A percentile compares a stretch with the other conserved stretches of the same genome.
These are phyloP conservation scores for Termitomyces sp. DNA, from an alignment of 768 basidiomycete genomes.

Conservation along the genomic window DNA sequence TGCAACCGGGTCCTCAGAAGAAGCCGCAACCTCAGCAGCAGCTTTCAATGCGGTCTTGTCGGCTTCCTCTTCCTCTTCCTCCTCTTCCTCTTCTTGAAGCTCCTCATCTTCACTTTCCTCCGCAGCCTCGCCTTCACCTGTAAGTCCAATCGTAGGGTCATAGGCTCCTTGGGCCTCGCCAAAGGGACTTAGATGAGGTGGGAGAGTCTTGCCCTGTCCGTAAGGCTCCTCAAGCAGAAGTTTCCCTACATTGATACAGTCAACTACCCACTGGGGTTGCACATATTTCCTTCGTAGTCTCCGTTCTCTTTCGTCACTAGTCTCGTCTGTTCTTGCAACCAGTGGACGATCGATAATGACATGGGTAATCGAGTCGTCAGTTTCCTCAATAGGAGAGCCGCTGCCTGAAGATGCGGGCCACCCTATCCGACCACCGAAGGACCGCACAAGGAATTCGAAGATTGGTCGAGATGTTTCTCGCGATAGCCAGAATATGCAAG, in stretches of 20 bases:
- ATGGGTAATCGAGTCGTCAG: slow-evolving; percentile 85
- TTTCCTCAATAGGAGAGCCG: slow-evolving; percentile 75
- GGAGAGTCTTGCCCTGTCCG: slow-evolving; percentile 77
- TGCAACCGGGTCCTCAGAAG: slow-evolving; percentile 54
- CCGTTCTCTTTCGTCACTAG: slow-evolving; percentile 53
- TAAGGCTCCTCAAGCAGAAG: slow-evolving; percentile 85
- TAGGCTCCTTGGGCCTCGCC: slow-evolving; percentile 77
- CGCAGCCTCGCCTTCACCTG: slow-evolving; percentile 26
- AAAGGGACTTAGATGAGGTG: slow-evolving; percentile 96
- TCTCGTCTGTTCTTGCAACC: slow-evolving; percentile 41
- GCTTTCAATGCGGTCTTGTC: slow-evolving; percentile 26
- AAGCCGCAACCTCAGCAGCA: slow-evolving; percentile 24
- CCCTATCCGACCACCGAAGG: slow-evolving; percentile 88
- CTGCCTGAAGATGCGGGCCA: slow-evolving; percentile 81
- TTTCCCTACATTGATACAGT: slow-evolving; percentile 86
- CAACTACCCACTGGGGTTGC: slow-evolving; percentile 97
- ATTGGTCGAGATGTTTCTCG: slow-evolving; percentile 87
- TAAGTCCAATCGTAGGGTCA: slow-evolving; percentile 46
- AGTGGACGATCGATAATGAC: slow-evolving; percentile 90
- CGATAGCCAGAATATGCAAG: slow-evolving; percentile 90
- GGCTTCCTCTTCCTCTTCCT: slow-evolving; percentile 20
- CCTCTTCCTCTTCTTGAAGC: slow-evolving; percentile 27
- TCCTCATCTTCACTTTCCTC: slow-evolving; percentile 27
- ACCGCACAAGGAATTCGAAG: slow-evolving; percentile 91
- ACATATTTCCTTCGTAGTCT: slow-evolving; percentile 75